A percentile compares a stretch with the other conserved stretches of the same genome.
phyloP scores from a whole-genome alignment of 768 basidiomycete genomes.

The Pholiota microspora region DNA sequence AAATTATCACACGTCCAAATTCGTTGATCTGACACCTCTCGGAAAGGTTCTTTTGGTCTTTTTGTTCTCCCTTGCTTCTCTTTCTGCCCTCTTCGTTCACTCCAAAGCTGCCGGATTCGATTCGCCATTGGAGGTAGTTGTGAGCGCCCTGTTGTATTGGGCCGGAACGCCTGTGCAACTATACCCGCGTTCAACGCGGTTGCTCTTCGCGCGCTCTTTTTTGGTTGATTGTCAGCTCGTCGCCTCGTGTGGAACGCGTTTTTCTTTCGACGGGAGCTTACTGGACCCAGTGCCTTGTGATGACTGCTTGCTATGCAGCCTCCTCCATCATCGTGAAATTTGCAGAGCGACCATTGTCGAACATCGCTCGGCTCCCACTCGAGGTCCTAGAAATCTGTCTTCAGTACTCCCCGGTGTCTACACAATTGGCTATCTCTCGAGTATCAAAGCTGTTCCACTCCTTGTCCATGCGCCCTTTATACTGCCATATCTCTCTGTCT shows the following conservation, averaged over 20 bases:
- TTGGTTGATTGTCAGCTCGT: constrained; percentile 4
- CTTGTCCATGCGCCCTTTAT: constrained; percentile 30
- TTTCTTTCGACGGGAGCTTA: constrained; percentile 4
- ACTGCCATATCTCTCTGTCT: constrained; percentile 29
- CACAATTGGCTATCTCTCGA: constrained; percentile 29
- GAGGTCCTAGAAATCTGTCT: constrained; percentile 36
- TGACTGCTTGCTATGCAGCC: constrained; percentile 14
- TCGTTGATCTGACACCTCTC: constrained; percentile 24
- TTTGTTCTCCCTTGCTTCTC: constrained; percentile 6
- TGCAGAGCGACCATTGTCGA: constrained; percentile 12
- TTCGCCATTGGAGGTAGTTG: background rate
- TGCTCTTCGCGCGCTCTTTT: constrained; percentile 3
- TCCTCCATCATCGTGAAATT: constrained; percentile 16
- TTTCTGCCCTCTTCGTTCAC: background rate
- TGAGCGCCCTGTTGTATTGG: background rate
- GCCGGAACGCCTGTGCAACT: background rate
- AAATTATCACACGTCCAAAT: too few species aligned
- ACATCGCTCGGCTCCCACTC: constrained; percentile 28
- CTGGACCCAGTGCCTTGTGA: background rate
- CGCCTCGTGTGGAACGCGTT: constrained; percentile 20
- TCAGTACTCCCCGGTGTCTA: constrained; percentile 23
- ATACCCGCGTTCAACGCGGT: background rate
- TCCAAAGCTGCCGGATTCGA: background rate
- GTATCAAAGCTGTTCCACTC: constrained; percentile 33
- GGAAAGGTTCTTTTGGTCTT: constrained; percentile 14